Evolutionary conservation across 192 early-diverging fungal genomes (phyloP).

Genomic region (Umbelopsis sp.): DNA sequence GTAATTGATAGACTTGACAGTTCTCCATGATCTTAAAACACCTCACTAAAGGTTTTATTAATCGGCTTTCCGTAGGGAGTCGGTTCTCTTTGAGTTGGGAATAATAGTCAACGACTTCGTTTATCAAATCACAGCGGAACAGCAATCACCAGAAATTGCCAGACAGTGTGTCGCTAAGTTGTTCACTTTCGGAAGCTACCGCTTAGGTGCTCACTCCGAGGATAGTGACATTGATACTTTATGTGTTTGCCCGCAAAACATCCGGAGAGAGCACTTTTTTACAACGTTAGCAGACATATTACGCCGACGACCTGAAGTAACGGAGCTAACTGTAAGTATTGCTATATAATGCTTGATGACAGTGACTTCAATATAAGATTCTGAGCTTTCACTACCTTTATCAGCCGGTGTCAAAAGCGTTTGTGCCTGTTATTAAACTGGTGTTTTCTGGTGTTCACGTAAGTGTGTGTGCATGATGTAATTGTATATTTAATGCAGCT

Average conservation of each 20-base stretch:
- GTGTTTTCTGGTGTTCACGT: conserved; percentile 62
- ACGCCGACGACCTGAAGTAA: conserved; percentile 53
- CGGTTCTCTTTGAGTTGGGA: conserved; percentile 53
- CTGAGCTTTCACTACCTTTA: neutral
- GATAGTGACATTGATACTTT: conserved; percentile 76
- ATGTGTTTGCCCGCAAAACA: conserved; percentile 64
- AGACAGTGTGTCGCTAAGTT: conserved; percentile 62
- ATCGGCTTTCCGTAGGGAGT: conserved; percentile 35
- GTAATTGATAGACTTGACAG: conserved; percentile 24
- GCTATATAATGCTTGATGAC: neutral
- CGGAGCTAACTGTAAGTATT: conserved; percentile 49
- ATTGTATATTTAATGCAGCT: conserved; percentile 18
- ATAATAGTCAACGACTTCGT: conserved; percentile 59
- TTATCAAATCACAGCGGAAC: conserved; percentile 33
- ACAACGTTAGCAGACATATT: conserved; percentile 43
- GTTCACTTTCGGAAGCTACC: conserved; percentile 72
- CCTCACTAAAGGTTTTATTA: neutral
- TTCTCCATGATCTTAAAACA: neutral
- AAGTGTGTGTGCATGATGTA: conserved; percentile 23
- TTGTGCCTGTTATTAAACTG: conserved; percentile 71
- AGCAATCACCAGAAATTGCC: conserved; percentile 51
- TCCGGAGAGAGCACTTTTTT: conserved; percentile 69
- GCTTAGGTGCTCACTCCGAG: conserved; percentile 66
- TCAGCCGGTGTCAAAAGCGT: conserved; percentile 60
- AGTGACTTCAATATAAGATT: neutral